Evolutionary conservation across 140 eudicot genomes (phyloP).

Genomic region (Anethum foeniculum): DNA sequence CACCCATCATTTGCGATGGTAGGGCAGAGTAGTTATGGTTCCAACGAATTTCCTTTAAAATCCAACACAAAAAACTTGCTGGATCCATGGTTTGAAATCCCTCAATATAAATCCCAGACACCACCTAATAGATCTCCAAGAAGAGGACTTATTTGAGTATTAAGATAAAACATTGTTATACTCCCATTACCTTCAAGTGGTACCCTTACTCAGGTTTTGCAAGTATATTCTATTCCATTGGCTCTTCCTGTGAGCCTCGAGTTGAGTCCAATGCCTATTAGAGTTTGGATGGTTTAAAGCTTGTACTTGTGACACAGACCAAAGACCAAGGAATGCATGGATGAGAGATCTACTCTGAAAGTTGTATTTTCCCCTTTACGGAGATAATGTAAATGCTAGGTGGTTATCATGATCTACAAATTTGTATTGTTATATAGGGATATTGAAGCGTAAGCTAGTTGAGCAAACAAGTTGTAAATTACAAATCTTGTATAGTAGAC

Average conservation of each 20-base stretch:
- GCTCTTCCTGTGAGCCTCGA: neutral
- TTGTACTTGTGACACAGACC: neutral
- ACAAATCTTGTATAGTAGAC: neutral
- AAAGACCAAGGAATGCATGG: neutral
- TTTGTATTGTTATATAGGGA: neutral
- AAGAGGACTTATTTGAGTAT: slow-evolving; percentile 14
- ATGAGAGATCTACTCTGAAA: neutral
- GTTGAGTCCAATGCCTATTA: neutral
- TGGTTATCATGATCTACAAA: neutral
- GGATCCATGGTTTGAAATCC: slow-evolving; percentile 58
- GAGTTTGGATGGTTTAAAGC: neutral
- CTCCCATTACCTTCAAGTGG: neutral
- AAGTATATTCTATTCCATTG: neutral
- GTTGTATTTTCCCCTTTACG: neutral
- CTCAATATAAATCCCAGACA: slow-evolving; percentile 45
- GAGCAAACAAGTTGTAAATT: neutral
- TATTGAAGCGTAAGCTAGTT: neutral
- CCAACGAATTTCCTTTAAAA: slow-evolving; percentile 41
- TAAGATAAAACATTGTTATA: neutral
- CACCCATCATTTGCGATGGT: slow-evolving; percentile 60
- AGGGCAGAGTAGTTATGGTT: slow-evolving; percentile 35
- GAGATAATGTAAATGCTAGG: neutral
- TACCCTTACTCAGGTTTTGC: neutral
- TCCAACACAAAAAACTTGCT: slow-evolving; percentile 40
- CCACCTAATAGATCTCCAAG: slow-evolving; percentile 51